phyloP scores from a whole-genome alignment of 129 eudicot species.

The Artemisia tridentata region DNA sequence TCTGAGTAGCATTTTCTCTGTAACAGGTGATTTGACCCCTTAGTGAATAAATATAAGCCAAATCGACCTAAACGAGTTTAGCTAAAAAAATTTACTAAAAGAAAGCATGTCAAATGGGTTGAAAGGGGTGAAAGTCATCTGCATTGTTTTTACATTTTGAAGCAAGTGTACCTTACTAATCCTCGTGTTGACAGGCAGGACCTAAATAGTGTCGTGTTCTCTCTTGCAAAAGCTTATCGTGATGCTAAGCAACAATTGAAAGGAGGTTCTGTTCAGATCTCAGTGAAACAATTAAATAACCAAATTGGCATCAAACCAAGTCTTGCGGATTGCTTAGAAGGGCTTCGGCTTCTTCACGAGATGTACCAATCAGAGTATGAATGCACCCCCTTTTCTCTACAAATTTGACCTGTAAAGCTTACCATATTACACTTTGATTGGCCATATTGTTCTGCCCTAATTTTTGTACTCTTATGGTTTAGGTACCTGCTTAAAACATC shows the following conservation, averaged over 20 bases:
- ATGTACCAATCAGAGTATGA: no score
- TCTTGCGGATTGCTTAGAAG: slow-evolving; percentile 73
- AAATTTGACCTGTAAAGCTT: background rate
- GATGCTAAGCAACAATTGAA: slow-evolving; percentile 71
- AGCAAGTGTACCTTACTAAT: slow-evolving; percentile 8
- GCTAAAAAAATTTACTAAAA: no score
- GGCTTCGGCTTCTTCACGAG: slow-evolving; percentile 71
- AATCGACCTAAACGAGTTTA: background rate
- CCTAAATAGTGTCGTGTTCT: slow-evolving; percentile 44
- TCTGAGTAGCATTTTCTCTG: background rate
- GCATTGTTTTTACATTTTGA: no score
- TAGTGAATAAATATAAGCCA: background rate
- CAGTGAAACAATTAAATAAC: slow-evolving; percentile 58
- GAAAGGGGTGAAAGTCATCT: background rate
- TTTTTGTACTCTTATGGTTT: slow-evolving; percentile 12
- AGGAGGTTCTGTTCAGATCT: slow-evolving; percentile 57
- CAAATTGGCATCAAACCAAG: slow-evolving; percentile 71
- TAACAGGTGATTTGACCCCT: background rate
- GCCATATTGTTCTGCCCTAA: background rate
- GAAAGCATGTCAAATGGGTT: background rate
- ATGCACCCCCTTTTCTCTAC: background rate
- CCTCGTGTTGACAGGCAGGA: slow-evolving; percentile 55
- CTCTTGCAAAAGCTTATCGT: slow-evolving; percentile 57
- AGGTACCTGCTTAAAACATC: slow-evolving; percentile 64
- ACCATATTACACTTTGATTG: background rate